Conservation (phyloP, 371 early-diverging fungal genomes). For the Mortierella sp. region DNA sequence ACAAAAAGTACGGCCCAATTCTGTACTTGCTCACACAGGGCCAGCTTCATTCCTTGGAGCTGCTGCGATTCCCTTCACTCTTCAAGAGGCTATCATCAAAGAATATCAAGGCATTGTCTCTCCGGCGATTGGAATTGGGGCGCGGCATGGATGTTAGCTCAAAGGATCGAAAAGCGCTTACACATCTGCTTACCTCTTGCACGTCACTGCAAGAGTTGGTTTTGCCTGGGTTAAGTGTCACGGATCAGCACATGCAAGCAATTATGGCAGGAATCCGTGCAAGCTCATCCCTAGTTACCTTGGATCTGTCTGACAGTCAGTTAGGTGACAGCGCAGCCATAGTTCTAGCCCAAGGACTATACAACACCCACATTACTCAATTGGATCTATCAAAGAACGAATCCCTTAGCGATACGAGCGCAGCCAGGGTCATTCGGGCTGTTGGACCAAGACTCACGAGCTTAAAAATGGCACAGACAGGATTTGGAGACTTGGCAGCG, state of each 20-base stretch:
- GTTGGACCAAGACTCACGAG: slow-evolving; percentile 40
- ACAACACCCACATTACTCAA: slow-evolving; percentile 38
- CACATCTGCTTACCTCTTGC: slow-evolving; percentile 32
- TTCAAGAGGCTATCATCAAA: slow-evolving; percentile 37
- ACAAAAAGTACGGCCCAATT: slow-evolving; percentile 51
- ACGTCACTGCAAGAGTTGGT: slow-evolving; percentile 31
- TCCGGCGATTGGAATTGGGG: slow-evolving; percentile 40
- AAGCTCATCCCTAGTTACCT: slow-evolving; percentile 16
- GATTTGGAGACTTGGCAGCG: slow-evolving; percentile 46
- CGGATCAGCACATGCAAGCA: slow-evolving; percentile 32
- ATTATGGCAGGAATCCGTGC: slow-evolving; percentile 28
- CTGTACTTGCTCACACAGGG: slow-evolving; percentile 36
- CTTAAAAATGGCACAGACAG: slow-evolving; percentile 49
- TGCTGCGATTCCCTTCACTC: slow-evolving; percentile 35
- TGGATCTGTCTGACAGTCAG: slow-evolving; percentile 39
- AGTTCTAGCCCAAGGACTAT: slow-evolving; percentile 41
- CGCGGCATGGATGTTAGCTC: slow-evolving; percentile 26
- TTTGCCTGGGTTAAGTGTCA: slow-evolving; percentile 33
- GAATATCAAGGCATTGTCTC: slow-evolving; percentile 28
- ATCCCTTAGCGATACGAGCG: slow-evolving; percentile 30
- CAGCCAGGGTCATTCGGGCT: slow-evolving; percentile 41
- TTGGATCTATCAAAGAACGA: slow-evolving; percentile 50
- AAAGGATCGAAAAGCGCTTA: slow-evolving; percentile 27
- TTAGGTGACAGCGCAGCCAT: slow-evolving; percentile 41
- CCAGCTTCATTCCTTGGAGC: slow-evolving; percentile 38